These are phyloP conservation scores for Holtermannia corniformis DNA, from an alignment of 768 basidiomycete species.

Conservation along the genomic window DNA sequence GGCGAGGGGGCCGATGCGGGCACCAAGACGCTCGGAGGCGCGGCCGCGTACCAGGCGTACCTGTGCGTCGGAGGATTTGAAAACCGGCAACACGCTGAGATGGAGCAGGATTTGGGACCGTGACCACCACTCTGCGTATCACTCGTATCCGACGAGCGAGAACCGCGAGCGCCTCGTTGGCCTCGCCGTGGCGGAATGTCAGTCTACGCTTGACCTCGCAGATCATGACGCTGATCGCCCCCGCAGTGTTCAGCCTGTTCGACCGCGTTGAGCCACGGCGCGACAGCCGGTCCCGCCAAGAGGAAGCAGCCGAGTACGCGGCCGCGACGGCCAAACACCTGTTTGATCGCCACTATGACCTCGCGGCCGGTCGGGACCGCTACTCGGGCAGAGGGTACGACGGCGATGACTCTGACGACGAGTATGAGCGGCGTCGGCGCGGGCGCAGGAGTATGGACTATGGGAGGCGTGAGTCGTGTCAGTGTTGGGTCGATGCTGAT, in stretches of 20 bases:
- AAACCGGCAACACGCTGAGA: background rate
- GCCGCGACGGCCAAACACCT: conserved; percentile 36
- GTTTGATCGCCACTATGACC: conserved; percentile 34
- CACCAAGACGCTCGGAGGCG: conserved; percentile 33
- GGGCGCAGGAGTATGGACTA: conserved; percentile 12
- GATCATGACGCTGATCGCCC: background rate
- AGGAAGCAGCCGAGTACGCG: conserved; percentile 32
- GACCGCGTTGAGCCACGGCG: conserved; percentile 22
- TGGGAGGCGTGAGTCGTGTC: conserved; percentile 17
- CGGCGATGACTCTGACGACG: conserved; percentile 19
- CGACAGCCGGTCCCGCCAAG: conserved; percentile 9
- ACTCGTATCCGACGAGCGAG: conserved; percentile 25
- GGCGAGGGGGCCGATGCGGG: conserved; percentile 27
- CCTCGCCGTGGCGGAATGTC: conserved; percentile 38
- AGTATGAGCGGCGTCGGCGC: conserved; percentile 16
- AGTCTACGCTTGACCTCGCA: conserved; percentile 5
- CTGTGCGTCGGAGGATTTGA: conserved; percentile 18
- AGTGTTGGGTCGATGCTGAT: background rate
- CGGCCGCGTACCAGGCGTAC: conserved; percentile 38
- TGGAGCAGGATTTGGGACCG: conserved; percentile 31
- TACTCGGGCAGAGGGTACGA: conserved; percentile 21
- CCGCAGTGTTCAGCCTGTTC: conserved; percentile 29
- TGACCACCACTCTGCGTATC: conserved; percentile 32
- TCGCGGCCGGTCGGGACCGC: conserved; percentile 6
- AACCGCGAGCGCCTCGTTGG: conserved; percentile 36